Percentiles rank a stretch among this genome's conserved stretches.
These are phyloP conservation scores for Alisma plantagoaquatica DNA, from an alignment of 106 monocot species.

Conservation along the genomic window DNA sequence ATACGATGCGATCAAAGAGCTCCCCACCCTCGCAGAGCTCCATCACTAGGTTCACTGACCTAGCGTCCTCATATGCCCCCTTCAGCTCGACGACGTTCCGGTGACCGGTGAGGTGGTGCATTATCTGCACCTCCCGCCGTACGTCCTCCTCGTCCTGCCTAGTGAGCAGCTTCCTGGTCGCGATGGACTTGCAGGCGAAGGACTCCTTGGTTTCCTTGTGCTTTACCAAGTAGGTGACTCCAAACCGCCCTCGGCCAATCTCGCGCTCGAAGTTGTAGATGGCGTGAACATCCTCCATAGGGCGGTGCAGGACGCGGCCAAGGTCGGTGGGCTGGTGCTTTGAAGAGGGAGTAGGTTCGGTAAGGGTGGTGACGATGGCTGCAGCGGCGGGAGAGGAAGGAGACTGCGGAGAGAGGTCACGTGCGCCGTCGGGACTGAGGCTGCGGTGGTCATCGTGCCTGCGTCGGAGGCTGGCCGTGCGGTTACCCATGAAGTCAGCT, in stretches of 20 bases:
- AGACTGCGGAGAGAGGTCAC: no score
- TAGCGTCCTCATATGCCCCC: background rate
- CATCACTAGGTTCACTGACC: constrained; percentile 22
- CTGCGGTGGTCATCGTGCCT: background rate
- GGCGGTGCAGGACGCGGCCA: background rate
- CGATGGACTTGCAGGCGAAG: background rate
- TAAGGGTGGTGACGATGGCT: background rate
- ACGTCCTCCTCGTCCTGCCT: background rate
- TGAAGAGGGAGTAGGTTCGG: background rate
- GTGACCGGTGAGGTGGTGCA: no score
- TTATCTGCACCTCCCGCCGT: no score
- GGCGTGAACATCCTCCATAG: background rate
- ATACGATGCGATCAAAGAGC: constrained; percentile 25
- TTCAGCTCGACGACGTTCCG: background rate
- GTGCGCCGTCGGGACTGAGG: background rate
- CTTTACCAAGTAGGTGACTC: background rate
- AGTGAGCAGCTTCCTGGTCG: background rate
- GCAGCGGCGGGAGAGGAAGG: no score
- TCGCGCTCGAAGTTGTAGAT: background rate
- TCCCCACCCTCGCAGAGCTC: no score
- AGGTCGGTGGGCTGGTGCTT: background rate
- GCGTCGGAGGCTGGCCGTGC: background rate
- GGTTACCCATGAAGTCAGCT: no score
- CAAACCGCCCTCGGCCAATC: background rate
- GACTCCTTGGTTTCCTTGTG: background rate